phyloP scores from a whole-genome alignment of 352 stramenopile species.

The Saprolegnia diclina region DNA sequence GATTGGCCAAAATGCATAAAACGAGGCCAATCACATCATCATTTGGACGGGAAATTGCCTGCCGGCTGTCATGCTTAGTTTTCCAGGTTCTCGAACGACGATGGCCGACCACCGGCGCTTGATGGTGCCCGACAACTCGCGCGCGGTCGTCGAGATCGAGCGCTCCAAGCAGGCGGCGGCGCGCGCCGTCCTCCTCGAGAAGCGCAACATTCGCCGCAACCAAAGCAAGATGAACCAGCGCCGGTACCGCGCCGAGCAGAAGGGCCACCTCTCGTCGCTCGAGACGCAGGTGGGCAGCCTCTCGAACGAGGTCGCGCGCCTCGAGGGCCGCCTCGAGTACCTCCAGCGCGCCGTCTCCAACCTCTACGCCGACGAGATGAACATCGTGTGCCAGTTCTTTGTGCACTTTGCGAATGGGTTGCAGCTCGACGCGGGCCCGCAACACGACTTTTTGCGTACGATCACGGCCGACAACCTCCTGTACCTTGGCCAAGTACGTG shows the following conservation, averaged over 20 bases:
- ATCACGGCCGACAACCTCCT: constrained; percentile 15
- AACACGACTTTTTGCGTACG: constrained; percentile 16
- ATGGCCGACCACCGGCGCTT: background rate
- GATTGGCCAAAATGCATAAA: constrained; percentile 4
- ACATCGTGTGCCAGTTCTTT: constrained; percentile 4
- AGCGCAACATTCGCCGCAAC: constrained; percentile 6
- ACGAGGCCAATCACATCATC: constrained; percentile 13
- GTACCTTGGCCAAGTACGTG: constrained; percentile 28
- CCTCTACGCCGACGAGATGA: constrained; percentile 8
- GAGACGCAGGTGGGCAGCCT: background rate
- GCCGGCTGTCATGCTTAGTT: constrained; percentile 15
- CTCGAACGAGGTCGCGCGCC: constrained; percentile 3
- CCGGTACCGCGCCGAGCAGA: constrained; percentile 19
- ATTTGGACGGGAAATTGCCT: background rate
- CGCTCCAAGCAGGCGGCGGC: constrained; percentile 1
- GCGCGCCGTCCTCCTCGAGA: background rate
- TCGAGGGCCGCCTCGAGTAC: constrained; percentile 3
- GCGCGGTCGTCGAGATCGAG: background rate
- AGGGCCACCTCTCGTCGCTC: background rate
- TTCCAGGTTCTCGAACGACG: background rate
- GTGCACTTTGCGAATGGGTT: background rate
- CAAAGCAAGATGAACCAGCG: constrained; percentile 27
- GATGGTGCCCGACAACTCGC: background rate
- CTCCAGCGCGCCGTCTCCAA: constrained; percentile 8
- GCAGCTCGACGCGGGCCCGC: background rate